Evolutionary conservation across 495 filamentous ascomycete species (phyloP).

Genomic region (Xylaria nigripes): DNA sequence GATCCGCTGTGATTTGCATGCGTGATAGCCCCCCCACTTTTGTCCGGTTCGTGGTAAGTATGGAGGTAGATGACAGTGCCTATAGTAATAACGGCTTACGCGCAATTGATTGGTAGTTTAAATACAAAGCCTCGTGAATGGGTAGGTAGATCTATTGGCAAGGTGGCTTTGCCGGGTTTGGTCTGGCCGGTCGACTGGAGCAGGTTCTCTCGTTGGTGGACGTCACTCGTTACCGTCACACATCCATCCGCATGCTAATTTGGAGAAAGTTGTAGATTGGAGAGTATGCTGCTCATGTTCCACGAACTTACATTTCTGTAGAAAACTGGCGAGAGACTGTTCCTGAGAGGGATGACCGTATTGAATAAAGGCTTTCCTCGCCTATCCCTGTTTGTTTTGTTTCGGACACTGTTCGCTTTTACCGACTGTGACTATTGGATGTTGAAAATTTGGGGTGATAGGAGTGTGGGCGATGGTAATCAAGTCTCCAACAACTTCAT

Average conservation of each 20-base stretch:
- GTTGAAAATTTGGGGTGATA: not conserved
- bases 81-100: not conserved
- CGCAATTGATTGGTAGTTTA: not conserved
- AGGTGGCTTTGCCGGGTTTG: not conserved
- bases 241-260: not conserved
- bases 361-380: not conserved
- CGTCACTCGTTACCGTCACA: slow-evolving; percentile 9
- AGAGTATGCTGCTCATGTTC: not conserved
- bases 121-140: not conserved
- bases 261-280: not conserved
- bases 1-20: not conserved
- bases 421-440: not conserved
- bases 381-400: not conserved
- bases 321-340: not conserved
- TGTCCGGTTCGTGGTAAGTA: not conserved
- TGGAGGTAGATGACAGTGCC: not conserved
- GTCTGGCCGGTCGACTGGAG: not conserved
- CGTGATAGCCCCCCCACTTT: not conserved
- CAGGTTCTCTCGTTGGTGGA: not conserved
- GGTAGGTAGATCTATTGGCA: not conserved
- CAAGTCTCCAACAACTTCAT: not conserved
- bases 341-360: not conserved
- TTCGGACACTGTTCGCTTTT: not conserved
- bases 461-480: not conserved
- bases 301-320: not conserved